Conservation (phyloP, 805 yeast species). For the Candida krabiensis region DNA sequence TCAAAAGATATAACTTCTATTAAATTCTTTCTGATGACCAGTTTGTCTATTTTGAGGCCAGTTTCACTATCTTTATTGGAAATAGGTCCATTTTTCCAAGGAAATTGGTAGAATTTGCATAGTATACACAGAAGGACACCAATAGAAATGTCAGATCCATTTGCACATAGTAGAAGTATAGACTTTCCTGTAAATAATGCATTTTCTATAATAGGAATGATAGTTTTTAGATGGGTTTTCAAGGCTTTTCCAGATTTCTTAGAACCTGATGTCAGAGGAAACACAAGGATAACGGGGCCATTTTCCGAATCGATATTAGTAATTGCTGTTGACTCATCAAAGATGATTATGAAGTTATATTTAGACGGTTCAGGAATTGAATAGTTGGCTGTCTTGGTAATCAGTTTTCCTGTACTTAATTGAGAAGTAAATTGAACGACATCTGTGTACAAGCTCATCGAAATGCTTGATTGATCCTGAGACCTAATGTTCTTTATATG, state of each 20-base stretch:
- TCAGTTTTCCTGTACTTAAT: constrained; percentile 11
- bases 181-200: constrained; percentile 2
- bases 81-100: constrained; percentile 2
- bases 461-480: not conserved
- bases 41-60: constrained; percentile 17
- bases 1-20: constrained; percentile 43
- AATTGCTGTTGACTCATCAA: constrained; percentile 14
- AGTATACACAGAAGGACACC: constrained; percentile 57
- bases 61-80: not conserved
- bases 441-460: constrained; percentile 1
- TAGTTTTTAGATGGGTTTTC: constrained; percentile 44
- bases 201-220: constrained; percentile 34
- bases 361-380: not conserved
- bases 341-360: constrained; percentile 29
- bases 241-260: constrained; percentile 71
- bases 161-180: constrained; percentile 55
- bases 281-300: constrained; percentile 24
- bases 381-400: not conserved
- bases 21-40: constrained; percentile 46
- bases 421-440: constrained; percentile 8
- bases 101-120: constrained; percentile 38
- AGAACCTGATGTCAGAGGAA: constrained; percentile 27
- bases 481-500: constrained; percentile 4
- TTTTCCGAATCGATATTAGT: constrained; percentile 11
- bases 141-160: constrained; percentile 65